Conservation (phyloP, 768 basidiomycete genomes). For the Wakefieldia striispora region DNA sequence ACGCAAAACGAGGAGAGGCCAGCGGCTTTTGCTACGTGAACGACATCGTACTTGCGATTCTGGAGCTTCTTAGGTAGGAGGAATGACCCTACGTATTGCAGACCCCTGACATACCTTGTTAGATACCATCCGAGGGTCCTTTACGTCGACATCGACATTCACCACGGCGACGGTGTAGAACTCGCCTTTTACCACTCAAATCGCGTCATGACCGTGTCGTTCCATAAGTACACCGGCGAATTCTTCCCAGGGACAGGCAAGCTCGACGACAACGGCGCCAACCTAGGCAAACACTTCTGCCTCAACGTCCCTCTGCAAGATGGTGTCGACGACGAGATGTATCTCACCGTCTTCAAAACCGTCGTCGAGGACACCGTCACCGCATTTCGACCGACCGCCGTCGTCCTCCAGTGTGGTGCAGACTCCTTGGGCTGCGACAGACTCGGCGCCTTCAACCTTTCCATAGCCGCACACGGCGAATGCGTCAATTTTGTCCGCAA, state of each 20-base stretch:
- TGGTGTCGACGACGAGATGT: slow-evolving; percentile 97
- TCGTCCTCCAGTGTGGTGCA: slow-evolving; percentile 96
- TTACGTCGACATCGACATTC: slow-evolving; percentile 99
- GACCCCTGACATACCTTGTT: background rate
- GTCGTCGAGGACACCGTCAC: slow-evolving; percentile 93
- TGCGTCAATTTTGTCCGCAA: slow-evolving; percentile 96
- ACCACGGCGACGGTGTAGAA: slow-evolving; percentile 98
- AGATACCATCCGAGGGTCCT: slow-evolving; percentile 93
- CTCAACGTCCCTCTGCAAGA: slow-evolving; percentile 94
- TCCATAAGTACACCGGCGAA: slow-evolving; percentile 98
- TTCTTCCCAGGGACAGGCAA: slow-evolving; percentile 99
- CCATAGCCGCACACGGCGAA: slow-evolving; percentile 96
- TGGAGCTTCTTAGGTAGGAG: slow-evolving; percentile 81
- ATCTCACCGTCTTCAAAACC: slow-evolving; percentile 91
- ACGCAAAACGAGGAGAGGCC: slow-evolving; percentile 96
- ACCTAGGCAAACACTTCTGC: slow-evolving; percentile 91
- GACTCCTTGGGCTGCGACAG: slow-evolving; percentile 95
- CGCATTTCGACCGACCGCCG: slow-evolving; percentile 82
- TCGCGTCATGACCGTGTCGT: slow-evolving; percentile 98
- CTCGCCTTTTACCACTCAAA: slow-evolving; percentile 97
- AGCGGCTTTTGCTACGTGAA: slow-evolving; percentile 99
- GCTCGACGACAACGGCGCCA: slow-evolving; percentile 86
- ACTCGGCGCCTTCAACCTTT: slow-evolving; percentile 95
- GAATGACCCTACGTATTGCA: background rate
- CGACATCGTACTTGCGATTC: slow-evolving; percentile 91